These are phyloP conservation scores for Cinchona pubescens DNA, from an alignment of 257 asterid genomes.

Conservation along the genomic window DNA sequence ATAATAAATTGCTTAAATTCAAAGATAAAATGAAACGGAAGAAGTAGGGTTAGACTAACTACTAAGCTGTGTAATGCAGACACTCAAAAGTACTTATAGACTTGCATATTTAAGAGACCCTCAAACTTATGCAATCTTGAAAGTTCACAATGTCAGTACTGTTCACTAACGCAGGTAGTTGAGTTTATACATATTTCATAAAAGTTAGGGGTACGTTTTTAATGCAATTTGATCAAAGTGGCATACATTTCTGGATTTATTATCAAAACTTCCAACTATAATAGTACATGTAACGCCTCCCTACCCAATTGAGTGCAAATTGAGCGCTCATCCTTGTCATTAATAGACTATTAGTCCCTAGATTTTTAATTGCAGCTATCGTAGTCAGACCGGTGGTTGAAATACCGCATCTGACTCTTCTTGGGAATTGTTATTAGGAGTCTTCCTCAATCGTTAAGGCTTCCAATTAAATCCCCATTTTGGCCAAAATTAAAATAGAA, in stretches of 20 bases:
- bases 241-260: background rate
- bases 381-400: constrained; percentile 2
- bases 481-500: too few species aligned
- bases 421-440: background rate
- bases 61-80: too few species aligned
- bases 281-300: too few species aligned
- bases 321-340: constrained; percentile 1
- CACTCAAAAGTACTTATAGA: too few species aligned
- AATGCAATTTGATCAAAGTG: background rate
- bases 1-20: too few species aligned
- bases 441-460: background rate
- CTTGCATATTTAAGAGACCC: constrained; percentile 13
- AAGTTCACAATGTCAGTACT: constrained; percentile 17
- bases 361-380: constrained; percentile 8
- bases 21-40: too few species aligned
- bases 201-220: background rate
- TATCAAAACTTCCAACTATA: background rate
- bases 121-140: constrained; percentile 9
- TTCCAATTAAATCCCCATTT: background rate
- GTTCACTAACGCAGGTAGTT: background rate
- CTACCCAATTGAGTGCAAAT: too few species aligned
- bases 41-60: too few species aligned
- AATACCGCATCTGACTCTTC: constrained; percentile 2
- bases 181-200: background rate
- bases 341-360: constrained; percentile 1